A percentile compares a stretch with the other conserved stretches of the same genome.
Evolutionary conservation across 2,329 filamentous ascomycete genomes (phyloP).

Genomic region (Aspergillus glaucus): DNA sequence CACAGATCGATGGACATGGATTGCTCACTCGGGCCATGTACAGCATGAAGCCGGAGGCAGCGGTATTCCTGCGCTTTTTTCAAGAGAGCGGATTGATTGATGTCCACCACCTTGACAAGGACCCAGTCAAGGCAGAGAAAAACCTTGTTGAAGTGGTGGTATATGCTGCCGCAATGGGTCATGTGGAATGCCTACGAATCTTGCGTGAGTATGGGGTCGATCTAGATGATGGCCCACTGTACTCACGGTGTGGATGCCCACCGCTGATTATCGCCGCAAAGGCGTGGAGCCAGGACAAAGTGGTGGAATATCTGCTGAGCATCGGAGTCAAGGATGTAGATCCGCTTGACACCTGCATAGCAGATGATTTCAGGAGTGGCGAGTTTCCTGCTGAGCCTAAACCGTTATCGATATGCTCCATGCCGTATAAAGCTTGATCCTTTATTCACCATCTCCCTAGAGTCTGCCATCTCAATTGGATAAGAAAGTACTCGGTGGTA

Average conservation of each 20-base stretch:
- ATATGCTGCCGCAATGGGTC: background rate
- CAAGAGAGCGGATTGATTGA: background rate
- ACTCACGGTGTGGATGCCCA: background rate
- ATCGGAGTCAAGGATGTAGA: background rate
- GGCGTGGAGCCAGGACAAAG: background rate
- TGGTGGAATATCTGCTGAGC: background rate
- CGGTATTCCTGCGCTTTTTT: background rate
- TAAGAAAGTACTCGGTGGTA: too few species aligned
- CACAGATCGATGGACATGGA: background rate
- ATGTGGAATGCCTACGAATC: background rate
- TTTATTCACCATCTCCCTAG: too few species aligned
- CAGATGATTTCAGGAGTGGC: background rate
- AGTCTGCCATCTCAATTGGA: too few species aligned
- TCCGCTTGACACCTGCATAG: background rate
- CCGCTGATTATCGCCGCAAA: background rate
- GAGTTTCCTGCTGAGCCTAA: background rate
- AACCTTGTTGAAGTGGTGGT: background rate
- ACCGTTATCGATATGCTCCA: background rate
- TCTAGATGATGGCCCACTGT: background rate
- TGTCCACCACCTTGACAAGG: background rate
- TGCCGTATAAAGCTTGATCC: background rate
- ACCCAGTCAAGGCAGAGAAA: background rate
- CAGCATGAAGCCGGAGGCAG: conserved; percentile 1
- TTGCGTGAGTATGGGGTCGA: background rate
- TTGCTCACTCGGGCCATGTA: background rate